Evolutionary conservation across 179 eudicot species (phyloP).

Genomic region (Nepenthes alata): DNA sequence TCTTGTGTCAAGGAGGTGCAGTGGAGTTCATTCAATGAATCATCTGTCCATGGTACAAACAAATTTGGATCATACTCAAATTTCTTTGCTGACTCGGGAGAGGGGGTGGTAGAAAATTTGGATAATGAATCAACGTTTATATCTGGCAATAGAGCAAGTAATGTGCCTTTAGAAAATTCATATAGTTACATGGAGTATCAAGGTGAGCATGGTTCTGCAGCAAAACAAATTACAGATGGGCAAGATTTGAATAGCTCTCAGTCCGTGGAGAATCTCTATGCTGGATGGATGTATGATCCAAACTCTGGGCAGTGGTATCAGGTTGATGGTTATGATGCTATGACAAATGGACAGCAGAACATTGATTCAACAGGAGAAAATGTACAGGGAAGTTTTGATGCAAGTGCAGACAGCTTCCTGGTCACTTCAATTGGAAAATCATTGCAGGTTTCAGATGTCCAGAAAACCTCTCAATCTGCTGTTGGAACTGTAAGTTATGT

Average conservation of each 20-base stretch:
- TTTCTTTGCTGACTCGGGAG: constrained; percentile 51
- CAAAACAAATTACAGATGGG: constrained; percentile 23
- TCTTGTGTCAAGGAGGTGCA: constrained; percentile 71
- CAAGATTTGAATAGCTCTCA: constrained; percentile 37
- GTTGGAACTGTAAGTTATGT: constrained; percentile 29
- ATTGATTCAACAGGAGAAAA: constrained; percentile 7
- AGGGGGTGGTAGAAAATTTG: constrained; percentile 23
- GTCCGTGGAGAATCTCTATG: constrained; percentile 69
- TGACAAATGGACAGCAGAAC: constrained; percentile 16
- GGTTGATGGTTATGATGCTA: constrained; percentile 39
- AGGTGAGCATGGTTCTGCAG: constrained; percentile 15
- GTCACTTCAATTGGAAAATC: constrained; percentile 31
- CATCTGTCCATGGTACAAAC: constrained; percentile 22
- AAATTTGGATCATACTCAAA: constrained; percentile 61
- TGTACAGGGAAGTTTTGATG: constrained; percentile 21
- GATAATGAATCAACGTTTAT: constrained; percentile 16
- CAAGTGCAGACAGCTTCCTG: constrained; percentile 19
- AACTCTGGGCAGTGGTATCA: constrained; percentile 86
- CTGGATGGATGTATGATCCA: constrained; percentile 85
- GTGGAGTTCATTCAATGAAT: constrained; percentile 59
- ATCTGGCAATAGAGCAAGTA: constrained; percentile 20
- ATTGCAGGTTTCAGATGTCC: constrained; percentile 40
- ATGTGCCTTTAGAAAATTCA: constrained; percentile 15
- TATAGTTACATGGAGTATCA: constrained; percentile 23
- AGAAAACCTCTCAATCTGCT: constrained; percentile 44